A percentile compares a stretch with the other conserved stretches of the same genome.
Evolutionary conservation across 352 stramenopile genomes (phyloP).

Genomic region (Globisporangium apiculatum): DNA sequence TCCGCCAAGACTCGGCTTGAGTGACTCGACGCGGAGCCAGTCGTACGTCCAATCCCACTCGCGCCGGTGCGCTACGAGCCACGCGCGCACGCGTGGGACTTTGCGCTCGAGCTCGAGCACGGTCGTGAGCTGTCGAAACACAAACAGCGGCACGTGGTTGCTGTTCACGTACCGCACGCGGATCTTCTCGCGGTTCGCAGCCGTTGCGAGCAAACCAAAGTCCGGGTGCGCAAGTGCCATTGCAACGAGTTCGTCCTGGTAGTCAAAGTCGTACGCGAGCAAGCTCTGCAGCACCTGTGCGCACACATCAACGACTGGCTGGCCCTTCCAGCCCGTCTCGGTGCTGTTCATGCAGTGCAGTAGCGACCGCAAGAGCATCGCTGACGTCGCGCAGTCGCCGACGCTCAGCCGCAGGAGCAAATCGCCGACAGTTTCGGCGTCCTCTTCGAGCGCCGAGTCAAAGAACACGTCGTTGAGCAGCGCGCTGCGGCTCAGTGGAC

Average conservation of each 20-base stretch:
- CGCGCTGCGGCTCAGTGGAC: slow-evolving; percentile 46
- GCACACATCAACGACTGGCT: slow-evolving; percentile 76
- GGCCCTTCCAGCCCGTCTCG: slow-evolving; percentile 83
- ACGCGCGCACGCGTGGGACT: slow-evolving; percentile 42
- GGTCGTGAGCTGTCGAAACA: slow-evolving; percentile 71
- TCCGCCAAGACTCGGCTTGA: slow-evolving; percentile 71
- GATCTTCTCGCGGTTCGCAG: slow-evolving; percentile 57
- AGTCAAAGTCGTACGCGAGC: slow-evolving; percentile 50
- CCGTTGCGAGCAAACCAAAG: slow-evolving; percentile 62
- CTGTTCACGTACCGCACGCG: slow-evolving; percentile 59
- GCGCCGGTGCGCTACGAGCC: slow-evolving; percentile 41
- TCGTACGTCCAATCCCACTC: slow-evolving; percentile 85
- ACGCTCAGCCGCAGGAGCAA: slow-evolving; percentile 66
- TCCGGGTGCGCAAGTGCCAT: slow-evolving; percentile 55
- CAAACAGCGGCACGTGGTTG: slow-evolving; percentile 65
- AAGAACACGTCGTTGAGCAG: slow-evolving; percentile 80
- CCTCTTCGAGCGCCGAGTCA: slow-evolving; percentile 80
- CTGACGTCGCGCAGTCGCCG: slow-evolving; percentile 47
- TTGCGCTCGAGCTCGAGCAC: slow-evolving; percentile 67
- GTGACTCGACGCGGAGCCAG: slow-evolving; percentile 80
- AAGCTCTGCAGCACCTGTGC: slow-evolving; percentile 54
- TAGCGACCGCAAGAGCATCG: slow-evolving; percentile 57
- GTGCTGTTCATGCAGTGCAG: slow-evolving; percentile 73
- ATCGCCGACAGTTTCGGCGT: slow-evolving; percentile 75
- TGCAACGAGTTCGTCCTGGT: slow-evolving; percentile 58